Percentiles rank a stretch among this genome's conserved stretches.
Evolutionary conservation across 176 grass and related monocot genomes (phyloP).

Genomic region (sorghum (Sorghum bicolor)): DNA sequence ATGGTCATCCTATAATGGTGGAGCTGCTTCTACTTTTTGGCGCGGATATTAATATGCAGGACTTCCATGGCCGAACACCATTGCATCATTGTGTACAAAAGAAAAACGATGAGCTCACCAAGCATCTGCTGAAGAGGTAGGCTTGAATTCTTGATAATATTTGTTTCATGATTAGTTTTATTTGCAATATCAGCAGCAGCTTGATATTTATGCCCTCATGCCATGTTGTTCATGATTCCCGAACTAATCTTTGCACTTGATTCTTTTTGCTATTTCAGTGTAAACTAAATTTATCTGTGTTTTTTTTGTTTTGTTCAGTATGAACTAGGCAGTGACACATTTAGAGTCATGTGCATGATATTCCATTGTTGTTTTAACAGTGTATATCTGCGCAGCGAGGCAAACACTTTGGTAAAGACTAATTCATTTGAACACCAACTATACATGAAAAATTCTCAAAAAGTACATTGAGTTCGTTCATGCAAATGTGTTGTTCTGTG

Average conservation of each 20-base stretch:
- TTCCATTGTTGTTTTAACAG: slow-evolving; percentile 5
- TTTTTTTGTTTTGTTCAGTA: not conserved
- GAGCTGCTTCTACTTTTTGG: slow-evolving; percentile 90
- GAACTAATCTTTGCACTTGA: not conserved
- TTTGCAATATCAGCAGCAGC: not conserved
- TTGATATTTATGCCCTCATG: slow-evolving; percentile 6
- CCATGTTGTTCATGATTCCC: not conserved
- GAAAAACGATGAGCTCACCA: slow-evolving; percentile 79
- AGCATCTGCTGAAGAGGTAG: slow-evolving; percentile 91
- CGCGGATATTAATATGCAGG: slow-evolving; percentile 81
- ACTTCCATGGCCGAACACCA: slow-evolving; percentile 87
- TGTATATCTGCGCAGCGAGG: not conserved
- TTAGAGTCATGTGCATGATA: not conserved
- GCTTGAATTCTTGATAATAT: slow-evolving; percentile 12
- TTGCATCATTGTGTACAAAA: slow-evolving; percentile 83
- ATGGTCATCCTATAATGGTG: slow-evolving; percentile 47
- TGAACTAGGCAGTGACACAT: slow-evolving; percentile 4
- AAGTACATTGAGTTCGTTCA: not conserved
- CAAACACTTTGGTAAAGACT: not conserved
- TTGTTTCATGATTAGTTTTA: not conserved
- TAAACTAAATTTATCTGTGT: slow-evolving; percentile 3
- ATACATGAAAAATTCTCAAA: not conserved
- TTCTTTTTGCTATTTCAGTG: not conserved
- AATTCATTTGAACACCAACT: not conserved
- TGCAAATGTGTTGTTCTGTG: not conserved